Base-by-base conservation (phyloP, 2,329 filamentous ascomycete species). In the Cercospora nicotianae region DNA sequence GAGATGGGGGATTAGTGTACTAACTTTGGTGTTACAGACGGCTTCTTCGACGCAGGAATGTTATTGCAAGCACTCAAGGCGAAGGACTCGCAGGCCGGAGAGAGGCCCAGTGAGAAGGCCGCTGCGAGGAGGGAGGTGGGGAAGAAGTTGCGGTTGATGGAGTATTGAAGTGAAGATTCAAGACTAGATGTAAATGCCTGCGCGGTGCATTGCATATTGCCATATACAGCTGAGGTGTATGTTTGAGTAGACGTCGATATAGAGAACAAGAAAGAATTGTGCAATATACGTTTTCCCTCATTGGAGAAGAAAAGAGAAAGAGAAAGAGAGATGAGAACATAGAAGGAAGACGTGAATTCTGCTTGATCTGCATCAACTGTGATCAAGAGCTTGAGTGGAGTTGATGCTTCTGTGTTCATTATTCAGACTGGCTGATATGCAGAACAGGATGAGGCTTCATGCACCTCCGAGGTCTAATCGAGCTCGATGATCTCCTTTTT, bases 1-100 rank as follows among this genome's bases (percentile, higher is more conserved):
- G 26, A 55, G 12, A 3, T 33, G 31, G 3, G 31, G 10, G 12
- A 13, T 13, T 33, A 12, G 31, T 13, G 31, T 33, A 2, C 31
- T 36, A 12, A 36, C 33, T 13, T 33, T 33, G 10, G 3, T 36
- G 12, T 36, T 6, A 45, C 77, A 97, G 94, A 97, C 83, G 94
- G 94, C 33, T 97, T 98, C 84, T 98, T 98, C 81, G 94, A 98
- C 78, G 93, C 94, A 0, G 94, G 94, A 13, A 96, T 97, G 93
- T 87, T 97, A 5, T 84, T 95, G 26, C 92, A 96, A 78, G 93
- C 93, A 1, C 87, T 97, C 67, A 94, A 94, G 77, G 90, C 90
- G 2, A 87, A 90, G 61, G 71, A 71, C 13, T 13, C 62, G 7
- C 85, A 86, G 16, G 83, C 81, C 3, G 79, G 82, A 5, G 85